A percentile compares a stretch with the other conserved stretches of the same genome.
Evolutionary conservation across 352 stramenopile species (phyloP).

Genomic region (Blastocystis sp.): DNA sequence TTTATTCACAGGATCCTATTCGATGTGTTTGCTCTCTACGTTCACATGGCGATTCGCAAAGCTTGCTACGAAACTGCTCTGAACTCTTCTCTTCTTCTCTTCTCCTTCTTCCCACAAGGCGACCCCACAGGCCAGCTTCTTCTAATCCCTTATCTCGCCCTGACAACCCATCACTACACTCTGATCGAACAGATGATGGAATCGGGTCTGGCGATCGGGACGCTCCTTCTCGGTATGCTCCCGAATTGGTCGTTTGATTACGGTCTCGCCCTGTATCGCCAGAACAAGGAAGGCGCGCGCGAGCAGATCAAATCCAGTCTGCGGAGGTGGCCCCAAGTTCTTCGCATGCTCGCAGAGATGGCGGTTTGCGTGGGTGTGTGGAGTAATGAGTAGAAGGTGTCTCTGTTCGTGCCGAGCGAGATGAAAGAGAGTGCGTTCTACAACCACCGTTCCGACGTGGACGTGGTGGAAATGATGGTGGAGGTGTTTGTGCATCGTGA

Average conservation of each 20-base stretch:
- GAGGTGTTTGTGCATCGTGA: conserved; percentile 15
- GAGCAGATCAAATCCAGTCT: conserved; percentile 2
- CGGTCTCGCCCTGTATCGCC: background rate
- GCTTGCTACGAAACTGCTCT: conserved; percentile 36
- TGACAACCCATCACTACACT: background rate
- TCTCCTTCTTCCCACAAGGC: conserved; percentile 44
- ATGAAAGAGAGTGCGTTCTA: background rate
- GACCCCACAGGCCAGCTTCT: conserved; percentile 47
- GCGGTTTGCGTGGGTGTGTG: background rate
- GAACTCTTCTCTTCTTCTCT: conserved; percentile 34
- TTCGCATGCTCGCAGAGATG: background rate
- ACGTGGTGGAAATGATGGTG: conserved; percentile 3
- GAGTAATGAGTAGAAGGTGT: conserved; percentile 9
- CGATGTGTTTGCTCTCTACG: background rate
- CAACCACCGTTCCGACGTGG: background rate
- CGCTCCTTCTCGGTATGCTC: conserved; percentile 7
- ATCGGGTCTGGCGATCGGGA: background rate
- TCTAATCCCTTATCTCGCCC: conserved; percentile 25
- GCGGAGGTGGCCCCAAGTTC: conserved; percentile 13
- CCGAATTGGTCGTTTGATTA: conserved; percentile 59
- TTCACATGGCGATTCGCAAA: background rate
- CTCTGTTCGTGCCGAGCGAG: background rate
- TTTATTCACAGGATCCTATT: conserved; percentile 3
- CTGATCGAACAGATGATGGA: background rate
- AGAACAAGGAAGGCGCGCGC: background rate